Evolutionary conservation across 2,329 filamentous ascomycete genomes (phyloP).

Genomic region (Aureobasidium sp.): DNA sequence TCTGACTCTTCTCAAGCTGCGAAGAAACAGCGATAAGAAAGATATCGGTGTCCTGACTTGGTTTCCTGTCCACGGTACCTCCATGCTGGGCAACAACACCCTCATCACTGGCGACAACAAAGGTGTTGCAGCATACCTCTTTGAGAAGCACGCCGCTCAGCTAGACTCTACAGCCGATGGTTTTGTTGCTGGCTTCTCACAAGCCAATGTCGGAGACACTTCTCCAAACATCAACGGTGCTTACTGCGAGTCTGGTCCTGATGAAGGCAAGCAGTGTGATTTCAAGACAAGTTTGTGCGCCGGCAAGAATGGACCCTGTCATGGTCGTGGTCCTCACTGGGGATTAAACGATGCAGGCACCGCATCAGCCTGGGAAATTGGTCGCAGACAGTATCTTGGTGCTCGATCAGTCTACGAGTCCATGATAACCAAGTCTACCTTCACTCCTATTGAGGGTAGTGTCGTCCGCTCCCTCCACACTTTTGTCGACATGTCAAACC

Average conservation of each 20-base stretch:
- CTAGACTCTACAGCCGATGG: conserved; percentile 28
- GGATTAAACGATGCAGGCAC: conserved; percentile 56
- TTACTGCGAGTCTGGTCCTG: conserved; percentile 78
- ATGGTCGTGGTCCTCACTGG: conserved; percentile 66
- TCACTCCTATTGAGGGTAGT: conserved; percentile 52
- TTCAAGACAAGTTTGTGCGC: conserved; percentile 81
- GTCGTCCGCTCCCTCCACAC: conserved; percentile 77
- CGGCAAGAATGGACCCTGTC: conserved; percentile 63
- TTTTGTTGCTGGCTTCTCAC: conserved; percentile 88
- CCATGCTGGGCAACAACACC: conserved; percentile 85
- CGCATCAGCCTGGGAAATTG: conserved; percentile 69
- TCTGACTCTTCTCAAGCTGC: conserved; percentile 71
- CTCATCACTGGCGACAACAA: conserved; percentile 94
- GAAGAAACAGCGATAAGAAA: conserved; percentile 61
- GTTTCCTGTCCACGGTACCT: conserved; percentile 90
- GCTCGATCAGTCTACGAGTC: conserved; percentile 54
- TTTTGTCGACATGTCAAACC: conserved; percentile 74
- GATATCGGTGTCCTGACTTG: conserved; percentile 78
- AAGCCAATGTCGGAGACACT: conserved; percentile 86
- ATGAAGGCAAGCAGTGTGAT: conserved; percentile 56
- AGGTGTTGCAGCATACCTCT: conserved; percentile 78
- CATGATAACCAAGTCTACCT: conserved; percentile 29
- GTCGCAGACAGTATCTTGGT: conserved; percentile 60
- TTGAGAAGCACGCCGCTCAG: conserved; percentile 57
- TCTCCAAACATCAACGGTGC: conserved; percentile 82